A percentile compares a stretch with the other conserved stretches of the same genome.
Evolutionary conservation across 768 basidiomycete genomes (phyloP).

Genomic region (Lentinula boryana): DNA sequence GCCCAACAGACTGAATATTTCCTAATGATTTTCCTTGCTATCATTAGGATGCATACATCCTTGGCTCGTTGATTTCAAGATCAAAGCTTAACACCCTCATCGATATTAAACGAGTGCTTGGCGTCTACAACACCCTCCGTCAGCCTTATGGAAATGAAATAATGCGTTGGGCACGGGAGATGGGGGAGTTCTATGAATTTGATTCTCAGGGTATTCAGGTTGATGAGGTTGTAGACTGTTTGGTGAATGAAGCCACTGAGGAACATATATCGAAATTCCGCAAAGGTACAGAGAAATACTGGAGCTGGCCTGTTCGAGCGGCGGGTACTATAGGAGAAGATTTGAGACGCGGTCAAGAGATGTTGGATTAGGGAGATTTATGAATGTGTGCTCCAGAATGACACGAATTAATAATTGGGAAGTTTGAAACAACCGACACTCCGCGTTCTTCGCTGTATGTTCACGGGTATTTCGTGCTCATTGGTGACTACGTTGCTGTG

Average conservation of each 20-base stretch:
- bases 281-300: not conserved
- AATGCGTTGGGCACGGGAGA: not conserved
- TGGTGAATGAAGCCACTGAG: not conserved
- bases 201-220: not conserved
- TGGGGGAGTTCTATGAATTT: not conserved
- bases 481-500: no score
- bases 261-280: not conserved
- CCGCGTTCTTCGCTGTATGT: no score
- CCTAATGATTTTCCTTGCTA: not conserved
- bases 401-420: no score
- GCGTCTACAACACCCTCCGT: not conserved
- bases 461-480: no score
- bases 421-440: no score
- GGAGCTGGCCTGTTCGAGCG: not conserved
- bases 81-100: not conserved
- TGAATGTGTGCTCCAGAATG: no score
- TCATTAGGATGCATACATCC: conserved; percentile 1
- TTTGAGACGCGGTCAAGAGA: not conserved
- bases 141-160: not conserved
- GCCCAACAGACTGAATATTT: not conserved
- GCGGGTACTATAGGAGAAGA: not conserved
- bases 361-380: not conserved
- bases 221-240: not conserved
- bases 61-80: not conserved
- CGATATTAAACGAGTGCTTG: not conserved